Conservation (phyloP, 1,284 basidiomycete genomes). For the Cerrena zonata region DNA sequence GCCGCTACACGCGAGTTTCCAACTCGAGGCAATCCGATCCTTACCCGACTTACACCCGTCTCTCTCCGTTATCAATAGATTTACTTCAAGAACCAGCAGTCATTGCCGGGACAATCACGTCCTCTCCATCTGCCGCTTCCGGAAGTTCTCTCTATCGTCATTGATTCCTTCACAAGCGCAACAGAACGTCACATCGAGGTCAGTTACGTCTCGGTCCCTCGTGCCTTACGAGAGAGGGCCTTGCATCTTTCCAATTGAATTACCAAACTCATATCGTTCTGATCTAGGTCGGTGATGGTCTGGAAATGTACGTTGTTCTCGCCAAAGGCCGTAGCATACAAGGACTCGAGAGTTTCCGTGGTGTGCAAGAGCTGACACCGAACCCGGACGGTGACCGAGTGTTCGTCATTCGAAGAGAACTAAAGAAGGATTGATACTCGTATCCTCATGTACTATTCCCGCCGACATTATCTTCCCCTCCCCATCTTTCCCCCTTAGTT, state of each 20-base stretch:
- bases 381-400: conserved; percentile 62
- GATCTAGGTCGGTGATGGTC: conserved; percentile 79
- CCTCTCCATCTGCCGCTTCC: conserved; percentile 76
- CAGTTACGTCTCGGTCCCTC: conserved; percentile 14
- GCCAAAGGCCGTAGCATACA: conserved; percentile 61
- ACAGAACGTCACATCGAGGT: conserved; percentile 96
- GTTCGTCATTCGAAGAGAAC: conserved; percentile 65
- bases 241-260: conserved; percentile 7
- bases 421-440: conserved; percentile 58
- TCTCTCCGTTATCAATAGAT: conserved; percentile 49
- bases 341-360: conserved; percentile 53
- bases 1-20: conserved; percentile 17
- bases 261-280: conserved; percentile 17
- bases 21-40: conserved; percentile 30
- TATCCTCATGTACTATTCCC: no score
- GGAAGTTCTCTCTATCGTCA: conserved; percentile 79
- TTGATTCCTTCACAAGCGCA: conserved; percentile 88
- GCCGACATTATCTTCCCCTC: not conserved
- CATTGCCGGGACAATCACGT: conserved; percentile 61
- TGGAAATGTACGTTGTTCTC: conserved; percentile 85
- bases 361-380: conserved; percentile 57
- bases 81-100: conserved; percentile 90
- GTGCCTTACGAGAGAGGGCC: not conserved
- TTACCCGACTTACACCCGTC: conserved; percentile 41
- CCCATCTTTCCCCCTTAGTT: not conserved